phyloP scores from a whole-genome alignment of 768 basidiomycete genomes.

The Mycena rosella region DNA sequence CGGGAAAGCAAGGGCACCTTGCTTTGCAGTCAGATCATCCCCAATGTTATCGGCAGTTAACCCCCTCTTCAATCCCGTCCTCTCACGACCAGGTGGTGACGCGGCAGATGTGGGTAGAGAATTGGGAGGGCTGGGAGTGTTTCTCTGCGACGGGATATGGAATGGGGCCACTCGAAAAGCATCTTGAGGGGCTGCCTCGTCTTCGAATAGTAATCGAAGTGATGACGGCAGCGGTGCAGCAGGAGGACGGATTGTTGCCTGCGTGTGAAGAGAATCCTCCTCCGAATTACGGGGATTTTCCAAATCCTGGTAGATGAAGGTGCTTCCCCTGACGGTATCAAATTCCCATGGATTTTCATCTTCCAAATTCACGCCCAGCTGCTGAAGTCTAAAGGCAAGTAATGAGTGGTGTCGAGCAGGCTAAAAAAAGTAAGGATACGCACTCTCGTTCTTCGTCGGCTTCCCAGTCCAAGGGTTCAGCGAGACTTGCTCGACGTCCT shows the following conservation, averaged over 20 bases:
- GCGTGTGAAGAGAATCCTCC: slow-evolving; percentile 16
- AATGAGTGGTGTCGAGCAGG: neutral
- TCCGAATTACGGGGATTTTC: slow-evolving; percentile 6
- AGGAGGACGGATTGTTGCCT: slow-evolving; percentile 45
- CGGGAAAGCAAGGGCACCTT: slow-evolving; percentile 68
- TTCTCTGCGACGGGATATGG: slow-evolving; percentile 41
- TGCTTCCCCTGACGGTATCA: slow-evolving; percentile 71
- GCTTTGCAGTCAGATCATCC: slow-evolving; percentile 62
- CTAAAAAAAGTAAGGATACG: slow-evolving; percentile 32
- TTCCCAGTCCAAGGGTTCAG: slow-evolving; percentile 79
- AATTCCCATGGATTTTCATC: slow-evolving; percentile 77
- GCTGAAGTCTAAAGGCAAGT: slow-evolving; percentile 33
- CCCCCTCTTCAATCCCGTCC: slow-evolving; percentile 47
- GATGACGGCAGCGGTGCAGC: slow-evolving; percentile 72
- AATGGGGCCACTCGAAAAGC: slow-evolving; percentile 58
- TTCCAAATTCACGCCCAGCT: slow-evolving; percentile 41
- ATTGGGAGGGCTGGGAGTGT: slow-evolving; percentile 42
- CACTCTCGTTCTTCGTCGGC: slow-evolving; percentile 72
- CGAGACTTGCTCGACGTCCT: slow-evolving; percentile 83
- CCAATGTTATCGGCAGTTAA: slow-evolving; percentile 44
- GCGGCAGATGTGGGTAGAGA: slow-evolving; percentile 40
- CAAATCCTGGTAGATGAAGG: slow-evolving; percentile 12
- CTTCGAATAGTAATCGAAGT: slow-evolving; percentile 83
- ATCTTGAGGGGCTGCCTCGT: slow-evolving; percentile 56
- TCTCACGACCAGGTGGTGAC: slow-evolving; percentile 54